Evolutionary conservation across 495 filamentous ascomycete species (phyloP), one percentile per base, ranked within the genome.

Genomic region (Stereocaulon alpinum): DNA sequence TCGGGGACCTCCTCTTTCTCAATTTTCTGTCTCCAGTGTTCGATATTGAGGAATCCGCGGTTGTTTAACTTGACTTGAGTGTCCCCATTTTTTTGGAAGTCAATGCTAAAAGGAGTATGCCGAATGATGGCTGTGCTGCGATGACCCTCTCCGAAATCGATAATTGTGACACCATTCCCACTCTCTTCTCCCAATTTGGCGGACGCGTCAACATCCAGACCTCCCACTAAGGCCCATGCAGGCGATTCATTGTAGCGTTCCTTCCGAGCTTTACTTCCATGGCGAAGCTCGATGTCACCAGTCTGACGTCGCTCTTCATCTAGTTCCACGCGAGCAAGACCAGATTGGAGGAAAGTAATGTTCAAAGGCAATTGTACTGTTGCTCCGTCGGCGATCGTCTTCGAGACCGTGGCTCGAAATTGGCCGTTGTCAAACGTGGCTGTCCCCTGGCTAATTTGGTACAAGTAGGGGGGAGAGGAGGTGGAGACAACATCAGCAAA

Each of bases 231-330:
- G 17, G 84, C 82, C 88, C 88, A 96, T 59, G 89, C 82, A 62
- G 85, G 88, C n/a, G 86, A 84, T 68, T 95, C 93, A 67, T 95
- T 90, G 66, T 96, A 98, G 55, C 93, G 78, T 68, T 96, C 87
- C 75, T 96, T 96, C 64, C 88, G 80, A 24, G 83, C 88, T 65
- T 80, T 82, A 70, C 93, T 96, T 50, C 80, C 80, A 67, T 94
- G 87, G 51, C 93, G 80, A 62, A 96, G 73, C 62, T 88, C 85
- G 62, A 96, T 93, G 14, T 94, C 87, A 43, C 90, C 90, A 66
- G 90, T 91, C 71, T 87, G 79, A 45, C 93, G 79, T 72, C 83
- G 85, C 71, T 95, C 87, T 70, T 98, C 93, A 71, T 98, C 92
- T 60, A 98, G 73, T 0, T 84, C 82, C 55, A 98, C 83, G 59